Percentiles rank a stretch among this genome's conserved stretches.
Evolutionary conservation across 805 yeast genomes (phyloP).

Genomic region (Candida verbasci): DNA sequence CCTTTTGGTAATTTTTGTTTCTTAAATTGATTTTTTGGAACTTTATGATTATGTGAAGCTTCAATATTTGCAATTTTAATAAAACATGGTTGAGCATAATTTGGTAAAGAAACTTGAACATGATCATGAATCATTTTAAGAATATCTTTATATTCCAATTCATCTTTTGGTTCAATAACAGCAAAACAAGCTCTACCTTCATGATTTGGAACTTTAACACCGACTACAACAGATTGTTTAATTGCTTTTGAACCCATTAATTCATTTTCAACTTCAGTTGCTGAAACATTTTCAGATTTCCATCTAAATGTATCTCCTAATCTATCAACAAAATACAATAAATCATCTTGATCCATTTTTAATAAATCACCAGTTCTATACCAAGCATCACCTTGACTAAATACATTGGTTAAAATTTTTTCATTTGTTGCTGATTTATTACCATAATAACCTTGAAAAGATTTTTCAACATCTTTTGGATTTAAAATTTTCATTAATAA

Average conservation of each 20-base stretch:
- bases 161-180: constrained; percentile 52
- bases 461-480: constrained; percentile 58
- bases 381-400: constrained; percentile 86
- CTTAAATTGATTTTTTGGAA: constrained; percentile 64
- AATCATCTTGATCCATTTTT: constrained; percentile 59
- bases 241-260: constrained; percentile 45
- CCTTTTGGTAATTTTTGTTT: constrained; percentile 71
- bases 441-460: constrained; percentile 88
- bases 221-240: constrained; percentile 79
- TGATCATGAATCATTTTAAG: constrained; percentile 25
- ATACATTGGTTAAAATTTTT: constrained; percentile 70
- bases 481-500: constrained; percentile 70
- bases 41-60: constrained; percentile 78
- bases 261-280: constrained; percentile 87
- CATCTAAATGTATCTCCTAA: constrained; percentile 94
- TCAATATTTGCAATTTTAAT: constrained; percentile 61
- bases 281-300: constrained; percentile 94
- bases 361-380: constrained; percentile 84
- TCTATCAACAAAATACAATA: constrained; percentile 83
- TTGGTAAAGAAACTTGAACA: constrained; percentile 52
- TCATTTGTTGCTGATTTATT: constrained; percentile 74
- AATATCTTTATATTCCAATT: constrained; percentile 31
- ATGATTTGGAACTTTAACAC: constrained; percentile 76
- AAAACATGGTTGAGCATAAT: constrained; percentile 82
- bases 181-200: constrained; percentile 97